Evolutionary conservation across 805 yeast species (phyloP), one percentile per base, ranked within the genome.

Genomic region (Ogataea corticis): DNA sequence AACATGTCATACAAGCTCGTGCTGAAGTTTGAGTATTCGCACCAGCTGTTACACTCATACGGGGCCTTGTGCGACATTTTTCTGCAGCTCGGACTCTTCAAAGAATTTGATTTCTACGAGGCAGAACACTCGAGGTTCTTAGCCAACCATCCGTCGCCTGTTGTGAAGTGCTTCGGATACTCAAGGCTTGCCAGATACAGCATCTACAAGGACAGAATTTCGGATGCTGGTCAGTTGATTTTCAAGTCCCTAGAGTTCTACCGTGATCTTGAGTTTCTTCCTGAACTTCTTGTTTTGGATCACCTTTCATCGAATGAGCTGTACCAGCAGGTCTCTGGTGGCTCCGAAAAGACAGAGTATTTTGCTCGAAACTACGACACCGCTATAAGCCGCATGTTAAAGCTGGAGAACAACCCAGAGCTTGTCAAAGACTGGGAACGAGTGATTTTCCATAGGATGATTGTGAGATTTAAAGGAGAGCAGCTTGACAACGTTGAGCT

Each of bases 31-130:
- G 61, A 59, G 19, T 59, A 77, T 2, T 59, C 50, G 59, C 12
- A 56, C 80, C 28, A 40, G 11, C 23, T 50, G 18, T 55, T 70
- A 11, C 54, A 60, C 4, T 52, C 76, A 2, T 79, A 78, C 51
- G 60, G 64, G 6, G 44, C 46, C 2, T 61, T 79, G 19, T 63
- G 80, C 17, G 59, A 67, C 3, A 55, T 68, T 0, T 68, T 72
- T 42, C 62, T 70, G 13, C 74, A 71, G 30, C 57, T 79, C 31
- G 90, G 91, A 0, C 56, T 82, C 2, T 66, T 81, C 0, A 79
- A 78, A 50, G 89, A 85, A 44, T 72, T 82, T 38, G 72, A 74
- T 2, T 80, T 71, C 56, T 84, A 75, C 61, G 51, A 73, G 3
- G 67, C 67, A 5, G 91, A 85, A 52, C 67, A 78, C 30, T 61